phyloP scores from a whole-genome alignment of 208 protist genomes.

The Acanthamoeba sp. region DNA sequence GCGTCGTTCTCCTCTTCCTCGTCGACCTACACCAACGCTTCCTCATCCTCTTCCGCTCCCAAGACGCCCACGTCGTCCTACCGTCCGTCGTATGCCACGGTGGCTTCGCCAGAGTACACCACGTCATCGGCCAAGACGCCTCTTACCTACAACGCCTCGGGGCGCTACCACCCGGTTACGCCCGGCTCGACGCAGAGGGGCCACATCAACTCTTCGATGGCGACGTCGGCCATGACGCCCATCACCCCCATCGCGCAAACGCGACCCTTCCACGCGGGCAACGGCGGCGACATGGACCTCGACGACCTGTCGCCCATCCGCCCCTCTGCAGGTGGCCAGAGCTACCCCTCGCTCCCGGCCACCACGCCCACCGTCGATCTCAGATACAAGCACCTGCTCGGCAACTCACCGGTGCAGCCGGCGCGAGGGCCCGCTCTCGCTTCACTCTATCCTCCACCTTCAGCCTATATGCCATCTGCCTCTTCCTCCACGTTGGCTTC shows the following conservation, averaged over 20 bases:
- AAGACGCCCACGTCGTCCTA: conserved; percentile 4
- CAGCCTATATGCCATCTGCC: background rate
- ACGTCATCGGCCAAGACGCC: background rate
- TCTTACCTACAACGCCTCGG: background rate
- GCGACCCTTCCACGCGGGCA: background rate
- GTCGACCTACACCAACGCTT: background rate
- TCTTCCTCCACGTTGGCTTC: background rate
- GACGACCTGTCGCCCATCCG: conserved; percentile 43
- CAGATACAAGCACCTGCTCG: conserved; percentile 8
- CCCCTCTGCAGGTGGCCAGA: background rate
- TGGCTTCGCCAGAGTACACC: conserved; percentile 3
- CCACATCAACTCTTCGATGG: background rate
- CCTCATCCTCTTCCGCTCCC: background rate
- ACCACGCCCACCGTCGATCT: conserved; percentile 30
- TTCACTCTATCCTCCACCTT: background rate
- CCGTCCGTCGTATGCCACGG: conserved; percentile 8
- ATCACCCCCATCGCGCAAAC: conserved; percentile 3
- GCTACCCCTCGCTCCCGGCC: conserved; percentile 23
- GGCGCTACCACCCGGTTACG: background rate
- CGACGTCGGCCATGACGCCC: background rate
- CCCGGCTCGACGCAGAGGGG: background rate
- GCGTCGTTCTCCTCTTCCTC: background rate
- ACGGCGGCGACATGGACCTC: background rate
- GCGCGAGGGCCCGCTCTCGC: background rate
- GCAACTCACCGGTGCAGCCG: conserved; percentile 20